Conservation (phyloP, 2,329 filamentous ascomycete genomes). For the Incumbomyces delicatus region DNA sequence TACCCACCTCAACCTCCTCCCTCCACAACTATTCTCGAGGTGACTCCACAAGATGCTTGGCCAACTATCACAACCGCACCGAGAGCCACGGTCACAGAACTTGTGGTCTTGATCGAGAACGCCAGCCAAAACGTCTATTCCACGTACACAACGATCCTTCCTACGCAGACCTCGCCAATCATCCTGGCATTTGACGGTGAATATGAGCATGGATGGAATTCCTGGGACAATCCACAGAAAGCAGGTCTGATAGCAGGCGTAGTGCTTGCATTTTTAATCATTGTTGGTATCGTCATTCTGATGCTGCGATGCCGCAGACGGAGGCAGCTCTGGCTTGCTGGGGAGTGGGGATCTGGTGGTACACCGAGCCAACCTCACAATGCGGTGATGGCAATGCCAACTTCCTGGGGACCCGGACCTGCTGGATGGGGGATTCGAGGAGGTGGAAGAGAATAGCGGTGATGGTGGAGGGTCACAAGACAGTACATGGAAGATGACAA, state of each 20-base stretch:
- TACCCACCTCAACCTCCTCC: constrained; percentile 1
- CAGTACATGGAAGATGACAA: not conserved
- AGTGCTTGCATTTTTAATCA: constrained; percentile 19
- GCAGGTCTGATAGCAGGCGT: constrained; percentile 23
- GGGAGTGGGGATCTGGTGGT: constrained; percentile 8
- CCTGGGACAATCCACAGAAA: constrained; percentile 21
- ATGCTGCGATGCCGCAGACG: constrained; percentile 10
- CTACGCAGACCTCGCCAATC: not conserved
- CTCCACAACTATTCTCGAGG: not conserved
- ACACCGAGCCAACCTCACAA: not conserved
- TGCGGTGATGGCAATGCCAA: not conserved
- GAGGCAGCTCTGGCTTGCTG: constrained; percentile 17
- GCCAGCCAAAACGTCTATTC: constrained; percentile 11
- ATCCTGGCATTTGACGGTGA: constrained; percentile 12
- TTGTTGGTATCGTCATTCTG: constrained; percentile 14
- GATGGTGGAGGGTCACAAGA: not conserved
- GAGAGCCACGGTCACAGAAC: constrained; percentile 13
- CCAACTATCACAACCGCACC: constrained; percentile 5
- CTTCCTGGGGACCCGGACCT: constrained; percentile 1
- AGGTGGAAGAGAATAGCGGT: not conserved
- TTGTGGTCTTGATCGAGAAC: constrained; percentile 16
- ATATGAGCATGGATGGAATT: constrained; percentile 17
- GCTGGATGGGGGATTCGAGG: constrained; percentile 4
- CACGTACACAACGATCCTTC: constrained; percentile 7
- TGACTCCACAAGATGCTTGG: not conserved